Conservation (phyloP, 164 flowering plant species). For the Vitis labrusca region DNA sequence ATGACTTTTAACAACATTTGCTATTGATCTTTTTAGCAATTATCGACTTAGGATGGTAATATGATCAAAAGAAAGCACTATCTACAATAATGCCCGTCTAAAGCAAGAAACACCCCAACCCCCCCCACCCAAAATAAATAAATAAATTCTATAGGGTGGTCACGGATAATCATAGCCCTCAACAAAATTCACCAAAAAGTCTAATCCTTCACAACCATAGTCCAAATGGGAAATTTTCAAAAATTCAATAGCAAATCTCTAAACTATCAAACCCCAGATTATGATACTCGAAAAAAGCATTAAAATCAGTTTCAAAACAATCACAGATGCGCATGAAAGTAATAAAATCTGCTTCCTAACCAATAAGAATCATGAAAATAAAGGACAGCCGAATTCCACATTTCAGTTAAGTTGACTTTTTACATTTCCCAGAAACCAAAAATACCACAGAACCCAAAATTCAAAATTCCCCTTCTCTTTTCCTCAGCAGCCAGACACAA, state of each 20-base stretch:
- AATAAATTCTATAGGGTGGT: neutral
- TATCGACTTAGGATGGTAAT: too few relatives aligned
- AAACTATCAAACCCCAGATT: neutral
- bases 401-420: too few relatives aligned
- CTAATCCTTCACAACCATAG: neutral
- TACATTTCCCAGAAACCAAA: neutral
- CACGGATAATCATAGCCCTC: neutral
- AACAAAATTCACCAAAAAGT: neutral
- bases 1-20: too few relatives aligned
- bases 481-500: neutral
- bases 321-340: neutral
- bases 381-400: too few relatives aligned
- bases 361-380: too few relatives aligned
- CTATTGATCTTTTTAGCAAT: too few relatives aligned
- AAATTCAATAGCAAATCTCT: neutral
- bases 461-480: conserved; percentile 1
- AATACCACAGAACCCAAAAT: neutral
- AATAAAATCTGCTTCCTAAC: too few relatives aligned
- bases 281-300: neutral
- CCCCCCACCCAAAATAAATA: too few relatives aligned
- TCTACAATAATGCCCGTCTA: neutral
- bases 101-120: neutral
- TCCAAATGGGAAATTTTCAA: neutral
- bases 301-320: neutral
- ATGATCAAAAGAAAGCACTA: too few relatives aligned